Evolutionary conservation across 2,329 filamentous ascomycete genomes (phyloP).

Genomic region (Exophiala spinifera): DNA sequence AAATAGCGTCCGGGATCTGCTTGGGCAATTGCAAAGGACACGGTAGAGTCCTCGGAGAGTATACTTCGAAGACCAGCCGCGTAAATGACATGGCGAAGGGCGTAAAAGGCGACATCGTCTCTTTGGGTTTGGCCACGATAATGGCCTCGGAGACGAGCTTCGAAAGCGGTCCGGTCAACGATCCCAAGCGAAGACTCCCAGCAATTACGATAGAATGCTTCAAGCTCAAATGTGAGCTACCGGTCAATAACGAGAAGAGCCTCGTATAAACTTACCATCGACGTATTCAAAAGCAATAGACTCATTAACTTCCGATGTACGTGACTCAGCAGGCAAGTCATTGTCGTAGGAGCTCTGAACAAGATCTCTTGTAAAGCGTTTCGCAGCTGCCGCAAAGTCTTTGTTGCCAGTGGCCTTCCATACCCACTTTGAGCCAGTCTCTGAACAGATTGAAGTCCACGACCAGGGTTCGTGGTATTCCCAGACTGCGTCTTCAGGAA

Average conservation of each 20-base stretch:
- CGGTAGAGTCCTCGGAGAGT: not conserved
- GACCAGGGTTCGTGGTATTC: slow-evolving; percentile 2
- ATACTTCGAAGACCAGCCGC: slow-evolving; percentile 12
- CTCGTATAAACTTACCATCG: not conserved
- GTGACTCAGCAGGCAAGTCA: not conserved
- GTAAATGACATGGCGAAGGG: slow-evolving; percentile 13
- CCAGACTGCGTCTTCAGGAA: not conserved
- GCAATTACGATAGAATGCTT: slow-evolving; percentile 11
- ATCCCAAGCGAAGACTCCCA: slow-evolving; percentile 12
- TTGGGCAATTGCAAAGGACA: slow-evolving; percentile 7
- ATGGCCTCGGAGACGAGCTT: slow-evolving; percentile 5
- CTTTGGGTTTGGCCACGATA: not conserved
- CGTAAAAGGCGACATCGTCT: slow-evolving; percentile 6
- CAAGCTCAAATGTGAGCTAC: not conserved
- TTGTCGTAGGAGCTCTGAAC: not conserved
- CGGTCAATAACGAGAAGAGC: no score
- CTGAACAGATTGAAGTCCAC: slow-evolving; percentile 8
- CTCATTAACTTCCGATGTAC: not conserved
- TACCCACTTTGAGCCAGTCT: slow-evolving; percentile 3
- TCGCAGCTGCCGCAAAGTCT: slow-evolving; percentile 2
- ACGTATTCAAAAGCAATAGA: slow-evolving; percentile 9
- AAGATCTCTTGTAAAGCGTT: slow-evolving; percentile 4
- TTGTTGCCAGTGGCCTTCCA: not conserved
- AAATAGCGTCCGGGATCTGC: slow-evolving; percentile 5
- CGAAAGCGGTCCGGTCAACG: slow-evolving; percentile 6